Conservation (phyloP, 148 eudicot species). For the Diospyros lotus region DNA sequence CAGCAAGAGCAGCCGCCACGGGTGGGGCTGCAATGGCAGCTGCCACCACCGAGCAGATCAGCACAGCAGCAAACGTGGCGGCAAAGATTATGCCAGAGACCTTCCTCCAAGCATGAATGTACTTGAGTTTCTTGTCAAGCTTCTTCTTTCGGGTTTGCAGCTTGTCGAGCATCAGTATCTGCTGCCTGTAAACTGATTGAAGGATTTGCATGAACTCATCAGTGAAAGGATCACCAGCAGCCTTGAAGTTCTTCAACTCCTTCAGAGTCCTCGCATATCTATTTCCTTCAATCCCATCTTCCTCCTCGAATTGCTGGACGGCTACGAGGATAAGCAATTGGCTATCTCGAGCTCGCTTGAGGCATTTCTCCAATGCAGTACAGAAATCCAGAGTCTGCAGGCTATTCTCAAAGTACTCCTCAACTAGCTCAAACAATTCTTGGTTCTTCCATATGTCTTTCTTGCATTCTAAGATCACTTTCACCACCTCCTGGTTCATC, state of each 20-base stretch:
- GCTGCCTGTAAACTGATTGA: conserved; percentile 76
- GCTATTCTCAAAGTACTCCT: conserved; percentile 94
- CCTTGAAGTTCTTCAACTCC: conserved; percentile 74
- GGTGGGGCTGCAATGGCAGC: conserved; percentile 92
- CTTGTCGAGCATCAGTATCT: conserved; percentile 75
- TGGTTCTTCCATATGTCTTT: conserved; percentile 94
- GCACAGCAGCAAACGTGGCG: conserved; percentile 82
- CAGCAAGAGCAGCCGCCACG: conserved; percentile 84
- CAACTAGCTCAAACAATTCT: conserved; percentile 90
- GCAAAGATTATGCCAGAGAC: conserved; percentile 77
- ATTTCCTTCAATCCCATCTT: conserved; percentile 42
- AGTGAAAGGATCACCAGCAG: conserved; percentile 80
- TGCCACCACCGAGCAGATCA: conserved; percentile 95
- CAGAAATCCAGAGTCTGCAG: conserved; percentile 89
- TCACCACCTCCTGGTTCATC: conserved; percentile 97
- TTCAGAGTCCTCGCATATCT: conserved; percentile 56
- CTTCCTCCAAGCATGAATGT: conserved; percentile 84
- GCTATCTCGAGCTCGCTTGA: conserved; percentile 67
- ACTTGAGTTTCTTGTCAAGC: conserved; percentile 81
- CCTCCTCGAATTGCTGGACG: conserved; percentile 74
- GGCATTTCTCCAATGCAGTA: conserved; percentile 82
- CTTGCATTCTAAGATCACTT: conserved; percentile 88
- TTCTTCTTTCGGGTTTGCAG: conserved; percentile 65
- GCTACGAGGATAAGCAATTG: conserved; percentile 83
- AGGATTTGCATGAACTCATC: conserved; percentile 77